Conservation (phyloP, 768 basidiomycete genomes). For the Lactarius indigo region DNA sequence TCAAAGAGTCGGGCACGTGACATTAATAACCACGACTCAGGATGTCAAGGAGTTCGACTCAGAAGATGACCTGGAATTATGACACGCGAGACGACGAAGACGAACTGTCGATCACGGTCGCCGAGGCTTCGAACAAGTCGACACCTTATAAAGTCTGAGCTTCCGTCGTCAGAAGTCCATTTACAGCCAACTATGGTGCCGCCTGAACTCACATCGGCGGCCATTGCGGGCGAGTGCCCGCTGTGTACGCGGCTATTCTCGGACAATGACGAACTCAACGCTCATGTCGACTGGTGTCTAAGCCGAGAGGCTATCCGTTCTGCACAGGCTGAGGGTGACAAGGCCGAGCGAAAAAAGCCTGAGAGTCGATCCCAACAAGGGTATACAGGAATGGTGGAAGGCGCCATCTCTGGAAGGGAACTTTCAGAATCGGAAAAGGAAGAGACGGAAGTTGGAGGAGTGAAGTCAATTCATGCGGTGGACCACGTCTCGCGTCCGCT, state of each 20-base stretch:
- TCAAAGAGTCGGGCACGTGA: conserved; percentile 39
- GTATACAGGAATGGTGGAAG: conserved; percentile 20
- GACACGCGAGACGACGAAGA: conserved; percentile 6
- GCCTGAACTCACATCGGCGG: conserved; percentile 1
- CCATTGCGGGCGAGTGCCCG: conserved; percentile 53
- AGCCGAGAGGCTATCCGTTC: conserved; percentile 74
- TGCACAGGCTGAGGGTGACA: conserved; percentile 45
- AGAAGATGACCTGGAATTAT: conserved; percentile 7
- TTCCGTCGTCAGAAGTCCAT: background rate
- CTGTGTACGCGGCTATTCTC: conserved; percentile 62
- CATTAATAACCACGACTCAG: conserved; percentile 33
- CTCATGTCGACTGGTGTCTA: conserved; percentile 88
- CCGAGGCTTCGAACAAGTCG: background rate
- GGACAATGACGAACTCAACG: conserved; percentile 77
- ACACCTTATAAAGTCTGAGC: conserved; percentile 12
- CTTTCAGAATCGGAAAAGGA: background rate
- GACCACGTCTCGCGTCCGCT: background rate
- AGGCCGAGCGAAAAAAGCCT: background rate
- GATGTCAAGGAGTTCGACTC: conserved; percentile 50
- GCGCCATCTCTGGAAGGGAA: background rate
- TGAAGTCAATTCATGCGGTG: background rate
- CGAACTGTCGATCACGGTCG: background rate
- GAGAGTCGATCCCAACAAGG: background rate
- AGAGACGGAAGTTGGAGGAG: conserved; percentile 12
- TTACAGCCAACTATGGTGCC: conserved; percentile 2